Base-by-base conservation (phyloP, 345 rosid species). In the Dimocarpus longan region DNA sequence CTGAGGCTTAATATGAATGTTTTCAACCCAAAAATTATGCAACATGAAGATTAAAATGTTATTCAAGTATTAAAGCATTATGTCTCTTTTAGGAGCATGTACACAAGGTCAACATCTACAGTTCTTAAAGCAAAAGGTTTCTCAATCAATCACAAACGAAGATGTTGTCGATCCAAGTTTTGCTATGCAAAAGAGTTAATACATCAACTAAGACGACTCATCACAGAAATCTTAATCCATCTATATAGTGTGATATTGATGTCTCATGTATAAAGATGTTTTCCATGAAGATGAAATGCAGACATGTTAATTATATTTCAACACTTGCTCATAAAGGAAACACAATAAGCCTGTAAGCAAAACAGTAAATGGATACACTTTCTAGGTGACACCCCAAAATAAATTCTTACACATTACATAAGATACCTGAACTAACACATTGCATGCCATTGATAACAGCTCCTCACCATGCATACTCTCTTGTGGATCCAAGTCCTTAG, bases 401-500 rank as follows among this genome's bases (percentile, higher is more conserved):
- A 74, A 70, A 66, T 44, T 22, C 16, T 12, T 50, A 70, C 10
- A 66, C 46, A n/a, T 8, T 37, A 8, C 7, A 63, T 50, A 65
- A 48, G 60, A 78, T 89, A 96, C 99, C 98, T 94, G 97, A 86
- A 96, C 94, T 86, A 94, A 87, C 75, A 84, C 81, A 83, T 87
- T 93, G 91, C 93, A 87, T 7, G 84, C 86, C 84, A 92, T 84
- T 79, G 94, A 86, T 73, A 96, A 81, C 77, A 96, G 89, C 87
- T 96, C 99, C 87, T 93, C 98, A 37, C 99, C 98, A 72, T 92
- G 90, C 93, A 96, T 90, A 80, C 87, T 91, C 88, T 96, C 98
- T 80, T 93, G 98, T 65, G 88, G 91, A 84, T 94, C 99, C 89
- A 94, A 85, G 79, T 93, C 95, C 89, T 90, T 94, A 6, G 98